Conservation (phyloP, 2,329 filamentous ascomycete genomes). For the Diaporthe nobilis region DNA sequence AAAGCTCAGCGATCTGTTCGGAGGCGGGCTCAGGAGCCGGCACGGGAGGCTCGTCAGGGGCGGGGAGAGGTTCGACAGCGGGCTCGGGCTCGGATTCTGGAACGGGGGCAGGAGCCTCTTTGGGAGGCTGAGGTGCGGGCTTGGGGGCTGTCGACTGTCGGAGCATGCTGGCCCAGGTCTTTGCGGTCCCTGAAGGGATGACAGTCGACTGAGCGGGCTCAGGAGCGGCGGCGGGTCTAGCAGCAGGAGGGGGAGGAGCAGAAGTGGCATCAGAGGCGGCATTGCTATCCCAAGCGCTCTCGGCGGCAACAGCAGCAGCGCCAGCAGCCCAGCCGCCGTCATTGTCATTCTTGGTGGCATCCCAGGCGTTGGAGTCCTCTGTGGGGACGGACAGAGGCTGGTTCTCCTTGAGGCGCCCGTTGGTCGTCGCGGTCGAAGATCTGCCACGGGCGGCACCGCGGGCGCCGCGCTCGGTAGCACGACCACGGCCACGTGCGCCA, state of each 20-base stretch:
- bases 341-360: slow-evolving; percentile 58
- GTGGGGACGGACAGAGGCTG: slow-evolving; percentile 75
- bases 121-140: slow-evolving; percentile 66
- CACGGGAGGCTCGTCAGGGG: slow-evolving; percentile 44
- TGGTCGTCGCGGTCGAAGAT: slow-evolving; percentile 70
- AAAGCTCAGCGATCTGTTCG: slow-evolving; percentile 53
- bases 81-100: slow-evolving; percentile 61
- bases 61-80: slow-evolving; percentile 50
- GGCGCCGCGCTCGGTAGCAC: slow-evolving; percentile 74
- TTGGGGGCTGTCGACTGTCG: slow-evolving; percentile 72
- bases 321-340: slow-evolving; percentile 48
- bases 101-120: slow-evolving; percentile 63
- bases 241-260: slow-evolving; percentile 56
- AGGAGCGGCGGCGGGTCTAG: slow-evolving; percentile 48
- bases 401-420: slow-evolving; percentile 71
- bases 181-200: slow-evolving; percentile 58
- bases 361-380: slow-evolving; percentile 77
- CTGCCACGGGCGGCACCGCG: slow-evolving; percentile 75
- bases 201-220: slow-evolving; percentile 50
- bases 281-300: slow-evolving; percentile 61
- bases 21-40: slow-evolving; percentile 55
- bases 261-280: slow-evolving; percentile 51
- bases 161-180: slow-evolving; percentile 85
- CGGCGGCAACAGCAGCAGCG: slow-evolving; percentile 44
- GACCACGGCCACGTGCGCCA: slow-evolving; percentile 72